These are phyloP conservation scores for Chaetomidium leptoderma DNA, from an alignment of 495 filamentous ascomycete species.

Conservation along the genomic window DNA sequence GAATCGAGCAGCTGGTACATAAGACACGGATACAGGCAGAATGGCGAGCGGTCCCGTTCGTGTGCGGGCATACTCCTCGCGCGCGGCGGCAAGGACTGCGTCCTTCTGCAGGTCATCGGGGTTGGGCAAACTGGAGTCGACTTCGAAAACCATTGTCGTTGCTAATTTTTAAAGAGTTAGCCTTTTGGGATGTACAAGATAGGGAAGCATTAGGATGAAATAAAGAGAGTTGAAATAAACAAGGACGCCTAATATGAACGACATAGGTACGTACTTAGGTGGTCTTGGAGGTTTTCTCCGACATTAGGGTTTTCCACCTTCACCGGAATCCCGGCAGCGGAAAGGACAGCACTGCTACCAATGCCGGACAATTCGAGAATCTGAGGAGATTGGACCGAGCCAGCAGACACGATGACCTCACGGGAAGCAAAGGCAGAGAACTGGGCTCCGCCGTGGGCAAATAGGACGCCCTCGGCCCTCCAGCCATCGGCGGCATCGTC, in stretches of 20 bases:
- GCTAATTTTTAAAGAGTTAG: slow-evolving; percentile 23
- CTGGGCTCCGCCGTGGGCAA: slow-evolving; percentile 29
- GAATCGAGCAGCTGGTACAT: slow-evolving; percentile 42
- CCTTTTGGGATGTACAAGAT: neutral
- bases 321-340: slow-evolving; percentile 39
- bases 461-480: slow-evolving; percentile 44
- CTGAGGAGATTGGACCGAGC: slow-evolving; percentile 50
- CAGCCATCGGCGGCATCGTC: slow-evolving; percentile 18
- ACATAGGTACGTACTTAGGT: slow-evolving; percentile 47
- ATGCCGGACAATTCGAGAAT: slow-evolving; percentile 57
- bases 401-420: slow-evolving; percentile 55
- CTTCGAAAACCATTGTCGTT: slow-evolving; percentile 46
- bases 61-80: slow-evolving; percentile 18
- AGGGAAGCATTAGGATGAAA: too few relatives aligned
- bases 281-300: slow-evolving; percentile 56
- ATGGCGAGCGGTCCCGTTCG: slow-evolving; percentile 22
- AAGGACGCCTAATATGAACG: too few relatives aligned
- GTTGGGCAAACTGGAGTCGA: slow-evolving; percentile 38
- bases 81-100: slow-evolving; percentile 14
- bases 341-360: slow-evolving; percentile 40
- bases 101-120: slow-evolving; percentile 39
- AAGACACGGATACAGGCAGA: slow-evolving; percentile 42
- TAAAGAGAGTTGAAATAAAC: too few relatives aligned
- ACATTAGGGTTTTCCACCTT: slow-evolving; percentile 47
- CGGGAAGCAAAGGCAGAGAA: slow-evolving; percentile 31